A percentile compares a stretch with the other conserved stretches of the same genome.
phyloP scores from a whole-genome alignment of 208 protist genomes.

The Crithidia expoeki region DNA sequence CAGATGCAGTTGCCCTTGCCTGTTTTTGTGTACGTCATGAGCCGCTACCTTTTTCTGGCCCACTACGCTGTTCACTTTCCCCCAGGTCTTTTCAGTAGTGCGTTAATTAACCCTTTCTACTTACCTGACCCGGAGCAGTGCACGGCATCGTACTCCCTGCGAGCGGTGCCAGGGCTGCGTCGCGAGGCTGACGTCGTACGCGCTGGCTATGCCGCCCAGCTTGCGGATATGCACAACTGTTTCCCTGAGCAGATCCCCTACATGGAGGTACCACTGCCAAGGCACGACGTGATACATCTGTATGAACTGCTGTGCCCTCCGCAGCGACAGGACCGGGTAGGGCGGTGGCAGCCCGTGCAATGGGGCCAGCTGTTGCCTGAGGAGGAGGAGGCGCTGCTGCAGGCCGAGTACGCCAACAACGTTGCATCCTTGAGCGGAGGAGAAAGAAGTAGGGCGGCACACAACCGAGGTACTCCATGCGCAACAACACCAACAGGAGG shows the following conservation, averaged over 20 bases:
- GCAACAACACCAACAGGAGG: too few relatives aligned
- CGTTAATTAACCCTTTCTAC: slow-evolving; percentile 50
- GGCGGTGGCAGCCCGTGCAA: slow-evolving; percentile 33
- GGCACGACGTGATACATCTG: slow-evolving; percentile 20
- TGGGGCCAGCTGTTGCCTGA: slow-evolving; percentile 42
- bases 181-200: slow-evolving; percentile 16
- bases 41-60: slow-evolving; percentile 64
- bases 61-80: slow-evolving; percentile 65
- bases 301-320: slow-evolving; percentile 36
- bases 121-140: slow-evolving; percentile 40
- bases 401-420: slow-evolving; percentile 13
- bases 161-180: slow-evolving; percentile 29
- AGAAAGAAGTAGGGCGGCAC: not conserved
- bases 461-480: too few relatives aligned
- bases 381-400: slow-evolving; percentile 47
- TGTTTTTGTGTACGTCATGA: slow-evolving; percentile 79
- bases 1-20: slow-evolving; percentile 54
- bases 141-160: slow-evolving; percentile 37
- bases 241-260: slow-evolving; percentile 19
- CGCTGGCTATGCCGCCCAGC: slow-evolving; percentile 20
- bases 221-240: slow-evolving; percentile 31
- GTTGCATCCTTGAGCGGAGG: not conserved
- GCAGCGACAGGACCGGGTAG: slow-evolving; percentile 25
- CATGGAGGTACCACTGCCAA: slow-evolving; percentile 32
- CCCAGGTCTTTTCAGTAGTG: slow-evolving; percentile 44